Percentiles rank a stretch among this genome's conserved stretches.
phyloP scores from a whole-genome alignment of 768 basidiomycete species.

The Suillus fuscotomentosus region DNA sequence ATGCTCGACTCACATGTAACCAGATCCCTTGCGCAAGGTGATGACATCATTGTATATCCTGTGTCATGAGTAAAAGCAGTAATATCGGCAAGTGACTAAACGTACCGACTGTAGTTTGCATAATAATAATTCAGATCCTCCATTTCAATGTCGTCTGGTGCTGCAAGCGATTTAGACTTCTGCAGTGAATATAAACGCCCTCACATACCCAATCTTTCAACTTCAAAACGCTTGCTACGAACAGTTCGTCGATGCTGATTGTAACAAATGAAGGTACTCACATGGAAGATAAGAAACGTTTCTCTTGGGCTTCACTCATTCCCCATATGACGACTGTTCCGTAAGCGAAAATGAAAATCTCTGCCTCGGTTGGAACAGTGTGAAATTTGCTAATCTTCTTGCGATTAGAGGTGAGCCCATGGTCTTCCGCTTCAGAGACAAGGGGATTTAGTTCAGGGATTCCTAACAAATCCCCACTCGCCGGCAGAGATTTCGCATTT shows the following conservation, averaged over 20 bases:
- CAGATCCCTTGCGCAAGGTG: conserved; percentile 88
- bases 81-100: conserved; percentile 10
- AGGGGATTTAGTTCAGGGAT: conserved; percentile 56
- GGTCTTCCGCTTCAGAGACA: conserved; percentile 29
- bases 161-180: conserved; percentile 36
- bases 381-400: conserved; percentile 67
- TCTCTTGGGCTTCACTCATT: conserved; percentile 93
- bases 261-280: conserved; percentile 39
- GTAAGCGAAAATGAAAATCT: conserved; percentile 92
- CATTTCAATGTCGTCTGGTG: conserved; percentile 89
- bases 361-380: conserved; percentile 66
- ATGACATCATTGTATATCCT: conserved; percentile 98
- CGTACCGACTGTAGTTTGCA: conserved; percentile 91
- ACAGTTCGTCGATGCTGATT: conserved; percentile 11
- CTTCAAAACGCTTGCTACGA: conserved; percentile 86
- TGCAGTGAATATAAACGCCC: conserved; percentile 3
- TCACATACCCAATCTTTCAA: conserved; percentile 74
- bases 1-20: conserved; percentile 75
- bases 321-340: conserved; percentile 98
- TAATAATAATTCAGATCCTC: conserved; percentile 97
- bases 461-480: conserved; percentile 75
- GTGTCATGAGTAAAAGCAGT: conserved; percentile 25
- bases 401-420: conserved; percentile 34
- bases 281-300: conserved; percentile 87
- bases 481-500: conserved; percentile 22